phyloP scores from a whole-genome alignment of 345 rosid species.

The Angophora floribunda region DNA sequence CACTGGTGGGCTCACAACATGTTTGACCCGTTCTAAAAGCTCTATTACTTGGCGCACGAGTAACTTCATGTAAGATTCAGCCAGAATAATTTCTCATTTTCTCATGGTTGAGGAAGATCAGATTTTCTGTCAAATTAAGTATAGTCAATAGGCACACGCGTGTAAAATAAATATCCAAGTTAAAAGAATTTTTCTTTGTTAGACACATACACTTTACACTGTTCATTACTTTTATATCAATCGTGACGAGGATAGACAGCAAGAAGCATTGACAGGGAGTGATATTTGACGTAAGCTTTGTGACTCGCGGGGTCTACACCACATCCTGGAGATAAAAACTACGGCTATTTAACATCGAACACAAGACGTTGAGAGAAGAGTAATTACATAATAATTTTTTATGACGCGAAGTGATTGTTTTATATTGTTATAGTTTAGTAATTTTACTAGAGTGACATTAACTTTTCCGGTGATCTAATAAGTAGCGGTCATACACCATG shows the following conservation, averaged over 20 bases:
- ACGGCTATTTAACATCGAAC: no score
- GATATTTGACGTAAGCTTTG: background rate
- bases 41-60: fast-evolving
- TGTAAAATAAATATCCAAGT: background rate
- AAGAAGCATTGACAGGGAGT: background rate
- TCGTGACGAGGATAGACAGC: background rate
- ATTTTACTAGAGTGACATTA: no score
- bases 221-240: fast-evolving
- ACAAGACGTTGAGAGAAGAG: no score
- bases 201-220: fast-evolving
- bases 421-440: no score
- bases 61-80: no score
- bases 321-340: no score
- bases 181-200: no score
- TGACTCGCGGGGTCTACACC: background rate
- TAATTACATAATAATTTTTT: no score
- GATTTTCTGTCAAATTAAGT: background rate
- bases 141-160: background rate
- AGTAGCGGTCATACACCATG: no score
- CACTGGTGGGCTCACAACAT: background rate
- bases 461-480: fast-evolving
- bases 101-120: no score
- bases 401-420: no score
- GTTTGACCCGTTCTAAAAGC: fast-evolving
- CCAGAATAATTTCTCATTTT: no score